Evolutionary conservation across 495 filamentous ascomycete species (phyloP).

Genomic region (Durotheca rogersii): DNA sequence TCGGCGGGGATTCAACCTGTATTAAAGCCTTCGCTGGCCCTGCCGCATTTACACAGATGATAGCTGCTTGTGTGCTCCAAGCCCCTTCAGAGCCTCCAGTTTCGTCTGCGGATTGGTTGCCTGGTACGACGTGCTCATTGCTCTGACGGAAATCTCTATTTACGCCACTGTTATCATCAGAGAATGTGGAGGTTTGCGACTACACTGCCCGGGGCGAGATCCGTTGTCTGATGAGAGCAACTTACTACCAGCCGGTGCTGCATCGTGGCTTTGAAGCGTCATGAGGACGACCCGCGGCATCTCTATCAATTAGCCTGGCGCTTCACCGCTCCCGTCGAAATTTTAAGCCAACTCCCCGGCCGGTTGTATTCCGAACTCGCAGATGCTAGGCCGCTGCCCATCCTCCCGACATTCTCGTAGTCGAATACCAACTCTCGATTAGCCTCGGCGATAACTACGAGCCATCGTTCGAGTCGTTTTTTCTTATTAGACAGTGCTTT

Average conservation of each 20-base stretch:
- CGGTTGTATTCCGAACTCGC: neutral
- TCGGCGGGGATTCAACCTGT: too few relatives aligned
- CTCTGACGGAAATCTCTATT: too few relatives aligned
- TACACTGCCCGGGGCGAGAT: neutral
- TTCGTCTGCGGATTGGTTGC: too few relatives aligned
- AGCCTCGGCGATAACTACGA: conserved; percentile 1
- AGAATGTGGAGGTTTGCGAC: too few relatives aligned
- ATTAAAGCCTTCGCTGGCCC: neutral
- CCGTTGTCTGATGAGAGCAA: neutral
- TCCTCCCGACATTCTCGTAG: neutral
- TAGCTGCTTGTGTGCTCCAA: neutral
- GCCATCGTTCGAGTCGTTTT: conserved; percentile 7
- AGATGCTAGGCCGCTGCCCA: neutral
- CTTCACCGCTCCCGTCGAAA: neutral
- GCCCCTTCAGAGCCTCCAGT: neutral
- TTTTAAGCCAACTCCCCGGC: neutral
- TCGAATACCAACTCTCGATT: conserved; percentile 1
- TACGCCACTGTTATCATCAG: too few relatives aligned
- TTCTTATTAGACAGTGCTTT: conserved; percentile 3
- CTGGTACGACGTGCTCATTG: too few relatives aligned
- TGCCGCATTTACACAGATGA: neutral
- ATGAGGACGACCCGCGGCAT: neutral
- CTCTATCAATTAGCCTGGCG: neutral
- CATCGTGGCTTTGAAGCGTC: neutral
- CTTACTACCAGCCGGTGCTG: conserved; percentile 11